Evolutionary conservation across 176 grass and related monocot species (phyloP).

Genomic region (Aegilops speltoides): DNA sequence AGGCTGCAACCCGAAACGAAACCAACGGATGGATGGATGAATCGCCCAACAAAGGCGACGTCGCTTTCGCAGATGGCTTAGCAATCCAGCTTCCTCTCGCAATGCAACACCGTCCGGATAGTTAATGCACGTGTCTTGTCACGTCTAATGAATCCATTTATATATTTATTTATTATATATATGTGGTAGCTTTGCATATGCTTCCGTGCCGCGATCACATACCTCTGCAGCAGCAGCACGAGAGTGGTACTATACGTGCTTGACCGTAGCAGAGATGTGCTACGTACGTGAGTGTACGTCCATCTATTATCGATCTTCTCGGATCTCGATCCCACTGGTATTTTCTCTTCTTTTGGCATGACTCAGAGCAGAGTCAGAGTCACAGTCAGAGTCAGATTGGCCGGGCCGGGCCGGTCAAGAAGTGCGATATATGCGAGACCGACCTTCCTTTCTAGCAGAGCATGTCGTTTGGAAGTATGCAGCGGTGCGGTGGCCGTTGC

Average conservation of each 20-base stretch:
- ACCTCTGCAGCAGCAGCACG: background rate
- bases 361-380: background rate
- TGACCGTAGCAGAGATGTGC: background rate
- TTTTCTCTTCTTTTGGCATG: background rate
- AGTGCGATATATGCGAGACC: background rate
- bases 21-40: background rate
- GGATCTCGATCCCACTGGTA: too few species aligned
- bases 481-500: slow-evolving; percentile 17
- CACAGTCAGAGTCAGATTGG: background rate
- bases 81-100: slow-evolving; percentile 42
- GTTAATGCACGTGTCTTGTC: slow-evolving; percentile 36
- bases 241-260: background rate
- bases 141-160: background rate
- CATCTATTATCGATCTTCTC: background rate
- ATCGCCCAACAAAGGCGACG: background rate
- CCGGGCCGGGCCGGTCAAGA: slow-evolving; percentile 22
- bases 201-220: background rate
- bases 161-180: slow-evolving; percentile 9
- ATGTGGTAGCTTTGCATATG: background rate
- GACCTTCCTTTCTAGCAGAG: background rate
- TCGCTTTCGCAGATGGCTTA: slow-evolving; percentile 56
- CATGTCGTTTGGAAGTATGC: background rate
- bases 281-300: too few species aligned
- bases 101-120: slow-evolving; percentile 11
- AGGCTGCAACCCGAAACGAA: slow-evolving; percentile 9